Evolutionary conservation across 768 basidiomycete genomes (phyloP).

Genomic region (Flagelloscypha sp.): DNA sequence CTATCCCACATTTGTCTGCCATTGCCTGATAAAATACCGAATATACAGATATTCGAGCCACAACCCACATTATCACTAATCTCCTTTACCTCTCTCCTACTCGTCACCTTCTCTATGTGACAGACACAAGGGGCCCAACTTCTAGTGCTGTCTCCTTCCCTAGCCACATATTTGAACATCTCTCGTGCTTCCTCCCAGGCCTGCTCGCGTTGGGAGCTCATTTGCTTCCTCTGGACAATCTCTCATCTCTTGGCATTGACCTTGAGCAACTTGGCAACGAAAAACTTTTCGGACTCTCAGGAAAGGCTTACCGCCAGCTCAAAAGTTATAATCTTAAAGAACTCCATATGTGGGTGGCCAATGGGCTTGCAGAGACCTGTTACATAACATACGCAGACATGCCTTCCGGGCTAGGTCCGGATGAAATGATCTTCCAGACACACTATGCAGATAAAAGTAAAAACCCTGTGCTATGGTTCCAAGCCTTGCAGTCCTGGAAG

Average conservation of each 20-base stretch:
- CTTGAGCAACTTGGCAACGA: slow-evolving; percentile 32
- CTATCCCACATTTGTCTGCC: neutral
- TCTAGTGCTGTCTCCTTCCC: slow-evolving; percentile 23
- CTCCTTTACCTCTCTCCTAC: slow-evolving; percentile 61
- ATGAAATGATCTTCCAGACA: slow-evolving; percentile 37
- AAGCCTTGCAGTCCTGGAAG: slow-evolving; percentile 42
- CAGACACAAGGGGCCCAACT: slow-evolving; percentile 30
- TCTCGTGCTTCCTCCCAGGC: slow-evolving; percentile 74
- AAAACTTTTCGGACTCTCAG: slow-evolving; percentile 25
- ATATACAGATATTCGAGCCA: slow-evolving; percentile 47
- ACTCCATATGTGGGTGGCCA: slow-evolving; percentile 68
- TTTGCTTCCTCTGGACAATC: slow-evolving; percentile 48
- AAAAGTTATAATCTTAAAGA: slow-evolving; percentile 44
- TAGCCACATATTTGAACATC: slow-evolving; percentile 56
- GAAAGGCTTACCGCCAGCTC: slow-evolving; percentile 27
- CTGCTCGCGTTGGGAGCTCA: slow-evolving; percentile 64
- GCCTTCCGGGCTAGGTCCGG: slow-evolving; percentile 60
- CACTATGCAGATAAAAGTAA: slow-evolving; percentile 19
- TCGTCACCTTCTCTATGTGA: slow-evolving; percentile 61
- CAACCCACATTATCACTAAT: slow-evolving; percentile 52
- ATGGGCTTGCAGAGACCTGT: slow-evolving; percentile 66
- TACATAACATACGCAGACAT: slow-evolving; percentile 67
- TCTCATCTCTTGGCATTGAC: slow-evolving; percentile 40
- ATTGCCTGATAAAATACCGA: slow-evolving; percentile 1
- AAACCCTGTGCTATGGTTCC: slow-evolving; percentile 34